Base-by-base conservation (phyloP, 441 rosid species). In the Adansonia rubrostipa region DNA sequence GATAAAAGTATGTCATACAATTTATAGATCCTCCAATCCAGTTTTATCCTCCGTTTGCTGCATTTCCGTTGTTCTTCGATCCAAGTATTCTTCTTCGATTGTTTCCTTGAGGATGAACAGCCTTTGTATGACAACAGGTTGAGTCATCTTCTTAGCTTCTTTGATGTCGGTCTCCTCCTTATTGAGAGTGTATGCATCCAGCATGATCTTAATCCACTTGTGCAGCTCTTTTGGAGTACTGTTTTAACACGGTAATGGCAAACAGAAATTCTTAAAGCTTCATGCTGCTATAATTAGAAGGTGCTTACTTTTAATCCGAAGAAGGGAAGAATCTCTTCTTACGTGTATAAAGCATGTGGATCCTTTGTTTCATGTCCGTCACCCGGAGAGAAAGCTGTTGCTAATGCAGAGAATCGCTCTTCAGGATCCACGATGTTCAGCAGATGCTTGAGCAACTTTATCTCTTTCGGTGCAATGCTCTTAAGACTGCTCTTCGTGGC, bases 181-280 rank as follows among this genome's bases (percentile, higher is more conserved):
- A 73, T 89, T 89, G 36, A 93, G 87, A 83, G 86, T 85, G 86
- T 93, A 95, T 0, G 97, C 93, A 22, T 93, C 99, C 20, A 96
- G 95, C 94, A 92, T 89, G 76, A 89, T 89, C 84, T 87, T 90
- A 66, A 92, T 86, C 99, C 99, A 96, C 84, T 92, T 93, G 81
- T 92, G 95, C 74, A 96, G 89, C 88, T 96, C 99, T 83, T 93
- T 87, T 0, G 99, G 99, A 13, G 92, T 92, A 73, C 98, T 95
- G 87, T 53, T 61, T 58, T 77, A 79, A 73, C 60, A 56, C 79
- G 51, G 73, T 22, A 79, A 33, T 19, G 64, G 8, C 20, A 63
- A 42, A 6, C 48, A 76, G 66, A 10, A 24, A 58, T 51, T 65
- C 60, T 68, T 24, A 24, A 24, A 24, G 28, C 28, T 24, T 24